Conservation (phyloP, 2,329 filamentous ascomycete species). For the Exserohilum rostratum region DNA sequence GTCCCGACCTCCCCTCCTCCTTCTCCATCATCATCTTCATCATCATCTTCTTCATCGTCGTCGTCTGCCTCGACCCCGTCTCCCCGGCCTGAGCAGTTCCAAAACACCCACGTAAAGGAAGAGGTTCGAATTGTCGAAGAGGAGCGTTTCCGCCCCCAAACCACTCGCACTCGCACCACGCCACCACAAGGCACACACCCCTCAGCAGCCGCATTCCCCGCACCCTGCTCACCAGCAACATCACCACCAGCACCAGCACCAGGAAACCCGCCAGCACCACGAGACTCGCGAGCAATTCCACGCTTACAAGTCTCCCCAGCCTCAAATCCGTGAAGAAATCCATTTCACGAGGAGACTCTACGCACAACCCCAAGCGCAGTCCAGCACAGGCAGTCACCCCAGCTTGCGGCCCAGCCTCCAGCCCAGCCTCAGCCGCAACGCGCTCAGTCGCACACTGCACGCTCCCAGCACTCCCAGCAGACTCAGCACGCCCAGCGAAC, state of each 20-base stretch:
- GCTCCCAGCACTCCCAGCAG: conserved; percentile 10
- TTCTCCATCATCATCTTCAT: conserved; percentile 3
- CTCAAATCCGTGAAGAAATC: conserved; percentile 33
- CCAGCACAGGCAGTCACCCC: background rate
- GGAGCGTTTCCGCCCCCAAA: conserved; percentile 77
- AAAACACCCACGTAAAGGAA: conserved; percentile 71
- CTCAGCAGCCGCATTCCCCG: conserved; percentile 2
- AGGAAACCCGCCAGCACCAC: background rate
- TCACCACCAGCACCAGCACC: background rate
- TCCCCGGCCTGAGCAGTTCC: conserved; percentile 50
- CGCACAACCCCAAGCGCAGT: conserved; percentile 1
- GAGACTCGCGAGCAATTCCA: conserved; percentile 2
- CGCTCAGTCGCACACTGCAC: conserved; percentile 3
- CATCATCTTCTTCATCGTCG: background rate
- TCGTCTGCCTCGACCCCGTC: conserved; percentile 33
- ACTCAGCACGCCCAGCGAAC: conserved; percentile 18
- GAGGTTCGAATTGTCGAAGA: conserved; percentile 84
- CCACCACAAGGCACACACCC: background rate
- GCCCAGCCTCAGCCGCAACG: conserved; percentile 16
- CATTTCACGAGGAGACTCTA: conserved; percentile 15
- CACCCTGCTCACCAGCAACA: background rate
- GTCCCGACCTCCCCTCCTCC: conserved; percentile 49
- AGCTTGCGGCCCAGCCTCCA: background rate
- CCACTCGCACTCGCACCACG: too few species aligned
- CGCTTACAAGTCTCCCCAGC: conserved; percentile 2